Conservation (phyloP, 768 basidiomycete genomes). For the Antrodiella citrinella region DNA sequence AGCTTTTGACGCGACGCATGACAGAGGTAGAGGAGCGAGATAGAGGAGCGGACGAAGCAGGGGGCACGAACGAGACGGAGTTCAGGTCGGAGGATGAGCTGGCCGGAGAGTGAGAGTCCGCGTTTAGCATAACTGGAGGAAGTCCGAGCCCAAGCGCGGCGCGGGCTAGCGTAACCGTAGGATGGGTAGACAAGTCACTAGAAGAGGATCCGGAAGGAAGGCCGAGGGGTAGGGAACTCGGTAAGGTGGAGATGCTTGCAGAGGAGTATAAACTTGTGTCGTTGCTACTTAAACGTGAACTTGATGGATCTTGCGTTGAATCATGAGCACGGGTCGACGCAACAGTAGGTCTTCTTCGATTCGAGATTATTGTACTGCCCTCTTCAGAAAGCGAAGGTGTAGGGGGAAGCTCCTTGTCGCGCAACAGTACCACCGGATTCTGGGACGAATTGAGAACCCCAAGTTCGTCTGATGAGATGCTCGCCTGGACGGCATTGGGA, state of each 20-base stretch:
- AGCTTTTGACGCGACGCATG: conserved; percentile 48
- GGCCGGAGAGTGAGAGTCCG: conserved; percentile 20
- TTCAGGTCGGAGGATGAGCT: conserved; percentile 41
- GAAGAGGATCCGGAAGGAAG: conserved; percentile 8
- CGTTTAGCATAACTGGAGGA: conserved; percentile 40
- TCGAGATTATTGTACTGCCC: too few species aligned
- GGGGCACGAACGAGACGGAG: conserved; percentile 35
- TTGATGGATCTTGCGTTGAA: neutral
- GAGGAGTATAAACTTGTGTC: conserved; percentile 1
- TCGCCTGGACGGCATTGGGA: conserved; percentile 18
- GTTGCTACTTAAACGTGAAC: neutral
- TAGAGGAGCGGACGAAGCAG: conserved; percentile 15
- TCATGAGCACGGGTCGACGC: neutral
- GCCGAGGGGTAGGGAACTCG: conserved; percentile 3
- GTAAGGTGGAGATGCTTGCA: conserved; percentile 11
- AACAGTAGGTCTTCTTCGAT: neutral
- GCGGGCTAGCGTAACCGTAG: conserved; percentile 40
- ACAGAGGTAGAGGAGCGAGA: conserved; percentile 12
- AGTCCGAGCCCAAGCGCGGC: conserved; percentile 53
- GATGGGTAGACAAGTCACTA: neutral
- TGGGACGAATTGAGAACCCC: conserved; percentile 9
- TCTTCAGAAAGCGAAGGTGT: conserved; percentile 15
- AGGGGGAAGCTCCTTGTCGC: conserved; percentile 27
- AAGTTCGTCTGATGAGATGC: conserved; percentile 16
- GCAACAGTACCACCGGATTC: conserved; percentile 5